Conservation (phyloP, 257 asterid species). For the Apocynum venetum region DNA sequence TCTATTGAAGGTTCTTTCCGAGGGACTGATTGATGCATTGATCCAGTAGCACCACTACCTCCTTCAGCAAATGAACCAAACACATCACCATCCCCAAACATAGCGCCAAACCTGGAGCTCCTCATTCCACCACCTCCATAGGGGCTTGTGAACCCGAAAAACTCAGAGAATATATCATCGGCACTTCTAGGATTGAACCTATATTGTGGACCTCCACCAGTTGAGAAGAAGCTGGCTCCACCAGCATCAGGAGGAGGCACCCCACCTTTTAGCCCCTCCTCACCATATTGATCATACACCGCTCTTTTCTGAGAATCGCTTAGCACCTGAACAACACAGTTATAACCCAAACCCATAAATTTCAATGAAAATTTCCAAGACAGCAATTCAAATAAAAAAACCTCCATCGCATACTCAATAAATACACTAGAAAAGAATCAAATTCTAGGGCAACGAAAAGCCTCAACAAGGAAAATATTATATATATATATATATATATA, state of each 20-base stretch:
- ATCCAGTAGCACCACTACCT: slow-evolving; percentile 28
- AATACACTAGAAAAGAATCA: neutral
- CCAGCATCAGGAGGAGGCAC: slow-evolving; percentile 41
- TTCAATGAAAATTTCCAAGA: neutral
- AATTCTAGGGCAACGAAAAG: neutral
- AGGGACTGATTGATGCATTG: slow-evolving; percentile 26
- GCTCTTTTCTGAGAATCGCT: slow-evolving; percentile 44
- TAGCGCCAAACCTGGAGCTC: slow-evolving; percentile 24
- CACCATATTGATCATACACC: slow-evolving; percentile 48
- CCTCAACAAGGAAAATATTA: neutral
- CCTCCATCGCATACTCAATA: neutral
- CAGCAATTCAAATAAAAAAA: neutral
- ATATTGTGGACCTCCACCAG: slow-evolving; percentile 40
- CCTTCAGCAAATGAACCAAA: slow-evolving; percentile 26
- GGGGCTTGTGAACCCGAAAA: slow-evolving; percentile 34
- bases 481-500: no score
- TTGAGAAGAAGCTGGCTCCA: slow-evolving; percentile 29
- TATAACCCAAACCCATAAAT: neutral
- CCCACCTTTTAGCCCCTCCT: slow-evolving; percentile 46
- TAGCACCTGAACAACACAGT: slow-evolving; percentile 28
- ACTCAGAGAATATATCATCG: slow-evolving; percentile 45
- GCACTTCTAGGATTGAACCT: slow-evolving; percentile 42
- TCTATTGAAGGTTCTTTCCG: slow-evolving; percentile 32
- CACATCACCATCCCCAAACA: slow-evolving; percentile 31
- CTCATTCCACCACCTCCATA: slow-evolving; percentile 35